Conservation (phyloP, 495 filamentous ascomycete genomes). For the Cudoniella acicularis region DNA sequence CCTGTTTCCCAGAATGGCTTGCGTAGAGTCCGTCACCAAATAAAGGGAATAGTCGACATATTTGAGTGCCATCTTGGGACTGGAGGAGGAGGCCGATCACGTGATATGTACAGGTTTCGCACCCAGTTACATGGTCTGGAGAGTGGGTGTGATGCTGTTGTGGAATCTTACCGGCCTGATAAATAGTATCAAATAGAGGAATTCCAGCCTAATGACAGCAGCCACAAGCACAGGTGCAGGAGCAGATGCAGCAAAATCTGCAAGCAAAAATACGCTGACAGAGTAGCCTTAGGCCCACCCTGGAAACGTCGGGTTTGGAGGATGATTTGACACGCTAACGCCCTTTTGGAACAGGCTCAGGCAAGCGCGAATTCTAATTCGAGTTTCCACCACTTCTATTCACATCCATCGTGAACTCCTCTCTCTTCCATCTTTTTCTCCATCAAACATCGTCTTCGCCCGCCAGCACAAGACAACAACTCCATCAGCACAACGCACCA, state of each 20-base stretch:
- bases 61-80: constrained; percentile 7
- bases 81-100: too few species aligned
- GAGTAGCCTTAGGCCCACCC: too few species aligned
- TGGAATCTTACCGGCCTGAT: too few species aligned
- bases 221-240: too few species aligned
- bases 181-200: too few species aligned
- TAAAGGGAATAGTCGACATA: constrained; percentile 62
- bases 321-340: neutral
- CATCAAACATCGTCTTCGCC: constrained; percentile 1
- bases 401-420: neutral
- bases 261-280: too few species aligned
- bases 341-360: neutral
- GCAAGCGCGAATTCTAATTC: neutral
- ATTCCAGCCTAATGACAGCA: too few species aligned
- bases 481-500: neutral
- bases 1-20: constrained; percentile 65
- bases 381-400: neutral
- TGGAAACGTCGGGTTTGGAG: neutral
- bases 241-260: too few species aligned
- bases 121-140: too few species aligned
- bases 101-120: neutral
- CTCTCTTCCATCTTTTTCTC: neutral
- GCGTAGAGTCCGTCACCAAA: constrained; percentile 88
- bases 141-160: too few species aligned
- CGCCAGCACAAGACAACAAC: constrained; percentile 2